Percentiles rank a stretch among this genome's conserved stretches.
Conservation (phyloP, 2,329 filamentous ascomycete species). For the Aspergillus ruber region DNA sequence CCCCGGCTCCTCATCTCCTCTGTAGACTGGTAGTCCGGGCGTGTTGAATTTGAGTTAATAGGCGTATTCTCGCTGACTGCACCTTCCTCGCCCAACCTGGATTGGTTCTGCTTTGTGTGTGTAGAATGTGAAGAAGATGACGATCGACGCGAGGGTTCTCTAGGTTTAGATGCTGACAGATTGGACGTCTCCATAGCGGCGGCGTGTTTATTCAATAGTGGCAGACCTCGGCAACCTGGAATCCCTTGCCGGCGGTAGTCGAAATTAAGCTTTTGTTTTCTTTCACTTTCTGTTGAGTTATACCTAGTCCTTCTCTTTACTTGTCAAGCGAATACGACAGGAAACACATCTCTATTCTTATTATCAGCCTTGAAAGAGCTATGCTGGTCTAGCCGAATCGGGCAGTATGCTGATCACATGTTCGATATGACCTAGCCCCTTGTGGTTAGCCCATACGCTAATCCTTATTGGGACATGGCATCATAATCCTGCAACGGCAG, state of each 20-base stretch:
- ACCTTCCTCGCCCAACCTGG: slow-evolving; percentile 1
- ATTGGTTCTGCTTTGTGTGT: background rate
- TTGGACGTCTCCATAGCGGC: background rate
- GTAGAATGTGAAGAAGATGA: background rate
- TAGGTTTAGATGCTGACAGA: background rate
- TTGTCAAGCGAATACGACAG: no score
- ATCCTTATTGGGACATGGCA: slow-evolving; percentile 1
- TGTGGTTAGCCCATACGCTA: slow-evolving; percentile 1
- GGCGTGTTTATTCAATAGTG: background rate
- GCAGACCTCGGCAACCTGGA: background rate
- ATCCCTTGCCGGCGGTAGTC: background rate
- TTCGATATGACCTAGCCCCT: background rate
- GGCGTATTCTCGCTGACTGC: slow-evolving; percentile 25
- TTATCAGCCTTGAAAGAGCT: background rate
- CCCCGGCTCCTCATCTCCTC: slow-evolving; percentile 14
- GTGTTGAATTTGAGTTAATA: slow-evolving; percentile 18
- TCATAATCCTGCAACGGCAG: background rate
- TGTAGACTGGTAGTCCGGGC: slow-evolving; percentile 29
- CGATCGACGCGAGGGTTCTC: background rate
- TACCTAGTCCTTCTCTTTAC: no score
- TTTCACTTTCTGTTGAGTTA: background rate
- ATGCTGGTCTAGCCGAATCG: slow-evolving; percentile 4
- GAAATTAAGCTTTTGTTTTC: background rate
- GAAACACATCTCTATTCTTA: background rate
- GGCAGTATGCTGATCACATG: slow-evolving; percentile 7